A percentile compares a stretch with the other conserved stretches of the same genome.
These are phyloP conservation scores for Penicillium pulvis DNA, from an alignment of 495 filamentous ascomycete species.

Conservation along the genomic window DNA sequence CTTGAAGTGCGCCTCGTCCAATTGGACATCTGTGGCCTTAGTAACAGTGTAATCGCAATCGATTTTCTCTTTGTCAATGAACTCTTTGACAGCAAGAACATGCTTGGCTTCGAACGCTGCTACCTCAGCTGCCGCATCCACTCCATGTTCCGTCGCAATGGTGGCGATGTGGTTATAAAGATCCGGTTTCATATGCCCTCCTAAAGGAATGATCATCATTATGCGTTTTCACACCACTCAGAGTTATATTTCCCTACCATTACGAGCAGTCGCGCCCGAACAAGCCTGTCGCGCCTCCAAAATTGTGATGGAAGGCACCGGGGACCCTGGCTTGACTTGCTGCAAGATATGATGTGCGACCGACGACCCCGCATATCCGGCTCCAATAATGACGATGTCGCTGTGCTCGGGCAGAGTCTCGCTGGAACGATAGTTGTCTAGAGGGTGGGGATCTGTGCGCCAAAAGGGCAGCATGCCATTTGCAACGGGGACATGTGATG, in stretches of 20 bases:
- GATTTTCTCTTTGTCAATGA: conserved; percentile 34
- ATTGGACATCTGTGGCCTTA: conserved; percentile 32
- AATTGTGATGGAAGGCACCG: conserved; percentile 58
- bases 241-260: conserved; percentile 27
- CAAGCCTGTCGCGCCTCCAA: conserved; percentile 82
- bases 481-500: conserved; percentile 31
- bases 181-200: conserved; percentile 42
- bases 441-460: conserved; percentile 57
- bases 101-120: conserved; percentile 36
- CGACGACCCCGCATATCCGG: conserved; percentile 70
- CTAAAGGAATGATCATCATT: conserved; percentile 8
- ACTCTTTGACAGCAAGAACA: conserved; percentile 25
- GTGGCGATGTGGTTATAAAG: conserved; percentile 30
- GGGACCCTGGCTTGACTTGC: conserved; percentile 38
- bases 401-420: conserved; percentile 57
- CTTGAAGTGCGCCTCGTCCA: conserved; percentile 17
- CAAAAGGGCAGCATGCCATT: conserved; percentile 73
- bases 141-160: conserved; percentile 28
- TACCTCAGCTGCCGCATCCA: conserved; percentile 37
- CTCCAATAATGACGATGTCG: conserved; percentile 73
- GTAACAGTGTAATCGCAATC: conserved; percentile 37
- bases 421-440: conserved; percentile 65
- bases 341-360: conserved; percentile 62
- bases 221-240: background rate
- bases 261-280: conserved; percentile 76